phyloP scores from a whole-genome alignment of 176 grass and related monocot genomes.

The Bonia amplexicaulis region DNA sequence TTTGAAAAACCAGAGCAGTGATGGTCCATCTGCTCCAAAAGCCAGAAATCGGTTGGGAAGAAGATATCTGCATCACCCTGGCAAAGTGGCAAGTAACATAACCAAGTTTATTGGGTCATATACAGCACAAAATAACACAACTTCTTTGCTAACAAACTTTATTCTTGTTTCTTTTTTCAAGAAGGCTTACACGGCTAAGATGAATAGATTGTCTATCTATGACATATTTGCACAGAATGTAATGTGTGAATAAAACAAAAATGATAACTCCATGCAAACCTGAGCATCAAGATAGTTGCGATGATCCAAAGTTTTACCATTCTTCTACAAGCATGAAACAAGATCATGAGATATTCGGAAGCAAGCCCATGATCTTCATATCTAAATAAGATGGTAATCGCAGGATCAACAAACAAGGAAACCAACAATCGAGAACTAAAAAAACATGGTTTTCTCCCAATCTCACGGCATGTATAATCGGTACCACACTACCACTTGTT shows the following conservation, averaged over 20 bases:
- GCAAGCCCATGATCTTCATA: not conserved
- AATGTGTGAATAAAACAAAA: not conserved
- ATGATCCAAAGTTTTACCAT: slow-evolving; percentile 75
- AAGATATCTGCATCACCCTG: slow-evolving; percentile 97
- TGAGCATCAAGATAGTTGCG: slow-evolving; percentile 80
- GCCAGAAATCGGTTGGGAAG: slow-evolving; percentile 87
- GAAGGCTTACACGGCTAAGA: not conserved
- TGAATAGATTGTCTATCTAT: not conserved
- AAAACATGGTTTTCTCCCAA: not conserved
- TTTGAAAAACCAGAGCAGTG: slow-evolving; percentile 65
- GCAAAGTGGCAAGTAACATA: slow-evolving; percentile 10
- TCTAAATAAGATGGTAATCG: slow-evolving; percentile 1
- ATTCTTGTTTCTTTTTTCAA: not conserved
- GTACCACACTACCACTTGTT: not conserved
- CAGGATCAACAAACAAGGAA: not conserved
- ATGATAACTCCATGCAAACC: slow-evolving; percentile 33
- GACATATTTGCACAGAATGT: not conserved
- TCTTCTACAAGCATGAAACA: slow-evolving; percentile 62
- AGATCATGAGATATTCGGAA: slow-evolving; percentile 24
- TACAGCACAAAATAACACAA: not conserved
- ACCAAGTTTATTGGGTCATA: slow-evolving; percentile 6
- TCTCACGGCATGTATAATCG: not conserved
- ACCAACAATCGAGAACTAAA: not conserved
- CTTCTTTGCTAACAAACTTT: not conserved
- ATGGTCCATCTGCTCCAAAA: slow-evolving; percentile 88